Base-by-base conservation (phyloP, 371 early-diverging fungal genomes). In the Nosema granulosis region DNA sequence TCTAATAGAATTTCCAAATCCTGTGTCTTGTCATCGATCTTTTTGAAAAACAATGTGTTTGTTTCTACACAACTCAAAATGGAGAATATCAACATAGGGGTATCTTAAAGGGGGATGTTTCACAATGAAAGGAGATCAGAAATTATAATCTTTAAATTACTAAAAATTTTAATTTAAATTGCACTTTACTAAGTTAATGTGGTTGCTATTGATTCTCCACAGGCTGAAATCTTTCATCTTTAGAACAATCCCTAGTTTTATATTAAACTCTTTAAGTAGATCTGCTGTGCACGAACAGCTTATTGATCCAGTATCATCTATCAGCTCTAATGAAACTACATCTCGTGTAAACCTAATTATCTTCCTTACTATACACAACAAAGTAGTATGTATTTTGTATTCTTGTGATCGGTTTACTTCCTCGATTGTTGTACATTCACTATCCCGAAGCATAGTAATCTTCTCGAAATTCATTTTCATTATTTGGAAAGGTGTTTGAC, bases 381-480 rank as follows among this genome's bases (percentile, higher is more conserved):
- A 34, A 18, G 9, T 12, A 11, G 24, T 11, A 29, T 62, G 28
- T 20, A 73, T 37, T 56, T 73, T 73, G 16, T 73, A 62, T 13
- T 61, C 65, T 24, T 73, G 31, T 38, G 34, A 24, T 6, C 52
- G 13, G 6, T 56, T 35, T 51, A 73, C 56, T 24, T 52, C 56
- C 0, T 26, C 12, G 9, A 73, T 65, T 24, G 12, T 54, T 9
- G 22, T 54, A 1, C 29, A 22, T 4, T 22, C n/a, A 18, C 65
- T 35, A 13, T 16, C 34, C 24, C 37, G 63, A 6, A 73, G 12
- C 32, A 16, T 24, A 2, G 13, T 34, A 18, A 73, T 29, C 26
- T 35, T 54, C n/a, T 73, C 56, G 37, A 73, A 73, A 26, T 73
- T 66, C 9, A 73, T 24, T 56, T 73, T 73, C 63, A 73, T 73